Evolutionary conservation across 2,329 filamentous ascomycete species (phyloP), one percentile per base, ranked within the genome.

Genomic region (Lecanicillium sp.): DNA sequence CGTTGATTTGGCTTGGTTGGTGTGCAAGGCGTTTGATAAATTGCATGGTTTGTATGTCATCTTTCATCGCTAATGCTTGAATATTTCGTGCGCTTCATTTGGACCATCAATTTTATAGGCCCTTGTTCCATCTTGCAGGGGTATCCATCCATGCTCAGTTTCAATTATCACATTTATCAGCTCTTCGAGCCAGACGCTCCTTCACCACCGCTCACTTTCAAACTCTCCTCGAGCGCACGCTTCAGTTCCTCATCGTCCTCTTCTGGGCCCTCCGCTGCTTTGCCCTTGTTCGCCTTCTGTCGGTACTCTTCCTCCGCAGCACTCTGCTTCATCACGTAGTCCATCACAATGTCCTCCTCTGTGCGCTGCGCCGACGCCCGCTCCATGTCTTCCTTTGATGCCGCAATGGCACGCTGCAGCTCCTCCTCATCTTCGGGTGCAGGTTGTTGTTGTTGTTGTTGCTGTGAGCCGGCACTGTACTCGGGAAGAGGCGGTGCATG

Each of bases 241-340:
- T 58, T 68, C 42, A 80, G 47, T n/a, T 78, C 74, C 48, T 78
- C 74, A 33, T 79, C 70, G 29, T 71, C 64, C 15, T 66, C 64
- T 40, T 61, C 50, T 36, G 59, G 42, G 17, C 49, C 45, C n/a
- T 40, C 30, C 25, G 37, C 45, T 5, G 39, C 54, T 14, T 51
- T 57, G 2, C 54, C 60, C 45, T 63, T 62, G 9, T 51, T 42
- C 36, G 50, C 46, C 25, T 54, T 49, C 37, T 55, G 48, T 10
- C 64, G 59, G 35, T 57, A 68, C 54, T 79, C 69, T 47, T 80
- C 79, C 59, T 90, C 85, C 1, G 74, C 69, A 30, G 87, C 54
- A 56, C 82, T 87, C 63, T 88, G 82, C 64, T 79, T 83, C 68
- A 82, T 84, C 29, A 87, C 72, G 57, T 86, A 87, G 50, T 87